Percentiles rank a stretch among this genome's conserved stretches.
These are phyloP conservation scores for Russula dissimulans DNA, from an alignment of 768 basidiomycete genomes.

Conservation along the genomic window DNA sequence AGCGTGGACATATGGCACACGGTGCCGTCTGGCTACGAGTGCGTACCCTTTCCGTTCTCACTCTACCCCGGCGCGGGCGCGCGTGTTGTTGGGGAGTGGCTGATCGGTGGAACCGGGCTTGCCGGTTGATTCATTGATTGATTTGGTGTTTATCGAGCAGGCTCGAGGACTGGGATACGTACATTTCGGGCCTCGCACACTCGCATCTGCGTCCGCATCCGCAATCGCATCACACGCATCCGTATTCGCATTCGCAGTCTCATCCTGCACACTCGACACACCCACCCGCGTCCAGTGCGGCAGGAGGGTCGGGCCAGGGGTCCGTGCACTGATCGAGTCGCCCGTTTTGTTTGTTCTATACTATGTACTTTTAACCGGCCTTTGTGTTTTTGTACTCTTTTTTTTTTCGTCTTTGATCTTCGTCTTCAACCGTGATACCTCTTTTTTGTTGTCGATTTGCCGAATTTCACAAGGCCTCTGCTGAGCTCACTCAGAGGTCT, in stretches of 20 bases:
- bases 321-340: background rate
- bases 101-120: background rate
- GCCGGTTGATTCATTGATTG: background rate
- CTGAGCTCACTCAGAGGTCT: too few species aligned
- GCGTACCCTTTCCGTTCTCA: constrained; percentile 6
- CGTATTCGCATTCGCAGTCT: background rate
- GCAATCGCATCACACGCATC: background rate
- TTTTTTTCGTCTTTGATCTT: too few species aligned
- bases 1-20: constrained; percentile 14
- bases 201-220: background rate
- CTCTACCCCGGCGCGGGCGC: background rate
- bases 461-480: too few species aligned
- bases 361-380: too few species aligned
- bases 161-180: constrained; percentile 18
- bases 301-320: constrained; percentile 3
- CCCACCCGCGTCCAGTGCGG: background rate
- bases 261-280: constrained; percentile 1
- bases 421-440: too few species aligned
- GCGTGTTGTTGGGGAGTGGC: constrained; percentile 2
- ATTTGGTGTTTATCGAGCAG: background rate
- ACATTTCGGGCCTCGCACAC: constrained; percentile 14
- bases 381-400: background rate
- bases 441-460: too few species aligned
- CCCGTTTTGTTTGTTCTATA: background rate
- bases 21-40: constrained; percentile 19